Percentiles rank a stretch among this genome's conserved stretches.
Conservation (phyloP, 2,329 filamentous ascomycete species). For the Venturia aucupariae region DNA sequence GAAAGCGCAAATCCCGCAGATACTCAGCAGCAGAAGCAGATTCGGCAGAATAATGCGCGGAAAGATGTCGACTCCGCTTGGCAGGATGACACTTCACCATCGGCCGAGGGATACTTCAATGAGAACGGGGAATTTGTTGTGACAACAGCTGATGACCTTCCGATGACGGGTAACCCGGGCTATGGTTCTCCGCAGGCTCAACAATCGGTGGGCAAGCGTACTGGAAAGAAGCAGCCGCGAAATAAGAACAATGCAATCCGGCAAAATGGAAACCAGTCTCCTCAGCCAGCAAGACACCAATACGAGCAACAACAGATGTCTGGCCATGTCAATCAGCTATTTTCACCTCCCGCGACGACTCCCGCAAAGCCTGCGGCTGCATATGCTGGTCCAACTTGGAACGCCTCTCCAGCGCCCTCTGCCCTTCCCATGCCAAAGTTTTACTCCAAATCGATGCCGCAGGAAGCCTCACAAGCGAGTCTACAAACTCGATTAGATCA, state of each 20-base stretch:
- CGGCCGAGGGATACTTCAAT: constrained; percentile 11
- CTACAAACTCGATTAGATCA: constrained; percentile 37
- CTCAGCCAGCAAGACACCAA: neutral
- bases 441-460: constrained; percentile 64
- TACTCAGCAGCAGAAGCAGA: neutral
- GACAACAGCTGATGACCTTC: neutral
- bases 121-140: constrained; percentile 7
- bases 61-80: neutral
- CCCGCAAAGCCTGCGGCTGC: constrained; percentile 19
- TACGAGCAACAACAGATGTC: neutral
- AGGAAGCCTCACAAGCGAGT: constrained; percentile 44
- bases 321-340: neutral
- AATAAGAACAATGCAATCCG: neutral
- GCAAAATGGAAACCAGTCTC: neutral
- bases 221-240: constrained; percentile 5
- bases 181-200: constrained; percentile 6
- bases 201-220: neutral
- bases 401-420: constrained; percentile 86
- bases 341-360: constrained; percentile 3
- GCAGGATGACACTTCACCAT: neutral
- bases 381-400: constrained; percentile 91
- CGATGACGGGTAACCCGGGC: neutral
- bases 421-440: constrained; percentile 87
- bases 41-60: neutral
- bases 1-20: neutral